Conservation (phyloP, 306 rosid genomes). For the Inga oerstediana region DNA sequence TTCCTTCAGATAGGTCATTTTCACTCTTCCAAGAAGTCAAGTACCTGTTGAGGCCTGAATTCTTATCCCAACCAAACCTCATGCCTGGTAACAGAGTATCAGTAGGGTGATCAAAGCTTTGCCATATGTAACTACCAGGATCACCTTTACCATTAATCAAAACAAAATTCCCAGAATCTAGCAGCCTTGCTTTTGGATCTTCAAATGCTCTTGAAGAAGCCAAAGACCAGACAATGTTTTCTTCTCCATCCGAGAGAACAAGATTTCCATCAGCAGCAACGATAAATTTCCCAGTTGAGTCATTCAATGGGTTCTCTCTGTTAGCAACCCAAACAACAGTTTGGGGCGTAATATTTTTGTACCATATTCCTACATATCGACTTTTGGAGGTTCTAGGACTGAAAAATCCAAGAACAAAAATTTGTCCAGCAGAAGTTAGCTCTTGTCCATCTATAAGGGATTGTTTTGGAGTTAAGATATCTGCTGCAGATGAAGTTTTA, state of each 20-base stretch:
- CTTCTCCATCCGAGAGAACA: constrained; percentile 35
- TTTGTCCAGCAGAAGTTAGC: constrained; percentile 33
- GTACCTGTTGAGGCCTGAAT: not conserved
- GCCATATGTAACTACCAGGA: not conserved
- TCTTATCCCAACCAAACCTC: not conserved
- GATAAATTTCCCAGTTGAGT: constrained; percentile 14
- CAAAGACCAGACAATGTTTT: constrained; percentile 25
- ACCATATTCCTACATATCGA: constrained; percentile 39
- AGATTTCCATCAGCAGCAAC: constrained; percentile 35
- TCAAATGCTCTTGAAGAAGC: constrained; percentile 2
- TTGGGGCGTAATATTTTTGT: constrained; percentile 22
- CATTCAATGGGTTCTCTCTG: constrained; percentile 38
- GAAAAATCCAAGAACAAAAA: constrained; percentile 42
- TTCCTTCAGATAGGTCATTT: no score
- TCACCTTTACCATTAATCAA: not conserved
- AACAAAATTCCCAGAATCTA: not conserved
- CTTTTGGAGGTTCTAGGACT: constrained; percentile 34
- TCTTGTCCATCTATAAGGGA: constrained; percentile 19
- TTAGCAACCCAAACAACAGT: constrained; percentile 44
- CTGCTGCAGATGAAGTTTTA: constrained; percentile 1
- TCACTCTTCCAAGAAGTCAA: no score
- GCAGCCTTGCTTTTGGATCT: not conserved
- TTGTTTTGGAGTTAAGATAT: not conserved
- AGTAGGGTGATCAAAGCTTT: not conserved
- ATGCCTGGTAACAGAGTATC: not conserved